Evolutionary conservation across 208 protist genomes (phyloP).

Genomic region (Leishmania mexicana): DNA sequence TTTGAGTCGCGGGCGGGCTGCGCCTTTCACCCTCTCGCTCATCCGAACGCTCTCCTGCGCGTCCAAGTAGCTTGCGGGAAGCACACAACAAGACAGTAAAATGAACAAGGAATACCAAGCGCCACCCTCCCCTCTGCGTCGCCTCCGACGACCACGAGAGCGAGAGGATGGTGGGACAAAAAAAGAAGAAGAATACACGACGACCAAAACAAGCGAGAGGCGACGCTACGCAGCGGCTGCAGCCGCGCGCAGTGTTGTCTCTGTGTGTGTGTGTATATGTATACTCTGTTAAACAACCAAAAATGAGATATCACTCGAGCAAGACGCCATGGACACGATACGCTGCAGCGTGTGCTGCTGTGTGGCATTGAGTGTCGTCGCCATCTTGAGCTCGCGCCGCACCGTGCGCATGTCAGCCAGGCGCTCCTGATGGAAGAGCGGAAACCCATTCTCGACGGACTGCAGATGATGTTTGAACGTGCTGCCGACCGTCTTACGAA

Average conservation of each 20-base stretch:
- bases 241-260: neutral
- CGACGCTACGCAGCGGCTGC: no score
- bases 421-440: neutral
- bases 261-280: neutral
- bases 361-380: slow-evolving; percentile 4
- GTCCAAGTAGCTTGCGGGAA: neutral
- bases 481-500: slow-evolving; percentile 8
- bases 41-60: neutral
- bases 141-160: neutral
- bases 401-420: slow-evolving; percentile 11
- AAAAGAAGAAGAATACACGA: neutral
- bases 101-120: neutral
- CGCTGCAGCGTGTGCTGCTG: slow-evolving; percentile 8
- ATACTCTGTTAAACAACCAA: neutral
- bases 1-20: no score
- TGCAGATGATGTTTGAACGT: neutral
- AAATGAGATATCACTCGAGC: slow-evolving; percentile 30
- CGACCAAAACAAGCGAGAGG: neutral
- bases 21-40: neutral
- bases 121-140: neutral
- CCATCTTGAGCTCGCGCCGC: slow-evolving; percentile 19
- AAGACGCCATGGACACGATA: slow-evolving; percentile 1
- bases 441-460: slow-evolving; percentile 16
- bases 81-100: neutral
- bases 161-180: neutral